Evolutionary conservation across 2,329 filamentous ascomycete species (phyloP), one percentile per base, ranked within the genome.

Genomic region (Fusarium sp.): DNA sequence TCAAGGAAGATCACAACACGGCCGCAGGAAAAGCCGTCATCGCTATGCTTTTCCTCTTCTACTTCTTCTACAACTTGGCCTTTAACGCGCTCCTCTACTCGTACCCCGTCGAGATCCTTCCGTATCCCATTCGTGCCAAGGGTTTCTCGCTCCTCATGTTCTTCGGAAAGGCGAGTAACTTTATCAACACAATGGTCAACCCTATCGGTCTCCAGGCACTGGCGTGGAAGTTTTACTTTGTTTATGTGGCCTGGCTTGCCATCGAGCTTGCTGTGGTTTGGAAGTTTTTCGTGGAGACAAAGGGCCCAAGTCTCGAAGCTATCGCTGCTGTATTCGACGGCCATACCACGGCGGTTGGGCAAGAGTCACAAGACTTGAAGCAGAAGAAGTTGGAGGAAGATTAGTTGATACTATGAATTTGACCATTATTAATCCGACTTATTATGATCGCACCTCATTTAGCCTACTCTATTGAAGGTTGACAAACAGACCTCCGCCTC

Each of bases 71-170:
- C 61, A 74, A 75, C 28, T 59, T 75, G 34, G 73, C 73, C 5
- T 75, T 75, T 18, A 74, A 75, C 48, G 51, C 70, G 0, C 41
- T 75, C 6, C 63, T 75, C 0, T 74, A 74, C 47, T 75, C 73
- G 0, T 75, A 75, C 3, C 73, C 58, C 0, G 61, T 75, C 17
- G 73, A 75, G 22, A 62, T 75, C 4, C 30, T 75, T 6, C 62
- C 62, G 0, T 72, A 75, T 10, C 59, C 64, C 3, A 74, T 75
- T 15, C 56, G 70, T 5, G 62, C 70, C 4, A 75, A 74, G 34
- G 67, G 73, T 1, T 69, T 70, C 41, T 75, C 73, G 1, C 36
- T 75, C 5, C 61, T 75, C 22, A 74, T 75, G 58, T 75, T 75
- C 26, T 66, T 59, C 7, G 51, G 62, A 7, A 67, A 66, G 28